Conservation (phyloP, 2,329 filamentous ascomycete genomes). For the Fusarium agapanthi region DNA sequence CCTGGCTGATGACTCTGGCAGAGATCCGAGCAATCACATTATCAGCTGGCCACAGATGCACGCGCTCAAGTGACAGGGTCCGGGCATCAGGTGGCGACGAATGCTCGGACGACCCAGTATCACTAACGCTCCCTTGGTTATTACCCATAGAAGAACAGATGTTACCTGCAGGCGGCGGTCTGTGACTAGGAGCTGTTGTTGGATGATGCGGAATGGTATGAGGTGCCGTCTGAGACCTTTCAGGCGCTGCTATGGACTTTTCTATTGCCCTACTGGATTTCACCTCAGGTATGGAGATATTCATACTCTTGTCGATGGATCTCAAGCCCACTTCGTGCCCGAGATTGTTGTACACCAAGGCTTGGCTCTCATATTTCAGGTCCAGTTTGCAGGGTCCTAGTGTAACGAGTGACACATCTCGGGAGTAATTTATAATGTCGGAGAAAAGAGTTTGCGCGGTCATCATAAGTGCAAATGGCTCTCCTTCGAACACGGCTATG, state of each 20-base stretch:
- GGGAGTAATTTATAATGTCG: neutral
- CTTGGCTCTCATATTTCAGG: neutral
- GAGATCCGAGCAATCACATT: neutral
- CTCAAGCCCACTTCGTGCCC: neutral
- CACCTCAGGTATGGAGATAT: neutral
- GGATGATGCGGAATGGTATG: no score
- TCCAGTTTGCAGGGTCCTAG: neutral
- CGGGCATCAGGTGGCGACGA: neutral
- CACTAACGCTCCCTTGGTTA: neutral
- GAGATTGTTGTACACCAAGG: neutral
- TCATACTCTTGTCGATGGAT: neutral
- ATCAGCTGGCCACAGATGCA: neutral
- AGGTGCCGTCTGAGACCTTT: neutral
- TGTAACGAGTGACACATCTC: neutral
- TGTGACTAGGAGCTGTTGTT: neutral
- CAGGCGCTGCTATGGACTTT: neutral
- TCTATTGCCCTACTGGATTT: neutral
- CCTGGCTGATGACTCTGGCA: neutral
- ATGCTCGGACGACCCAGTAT: neutral
- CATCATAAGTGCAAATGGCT: neutral
- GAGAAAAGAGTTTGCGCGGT: neutral
- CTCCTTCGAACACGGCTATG: neutral
- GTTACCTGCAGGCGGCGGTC: neutral
- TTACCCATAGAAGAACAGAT: neutral
- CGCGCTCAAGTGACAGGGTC: neutral